Conservation (phyloP, 768 basidiomycete species). For the Amanita polypyramis region DNA sequence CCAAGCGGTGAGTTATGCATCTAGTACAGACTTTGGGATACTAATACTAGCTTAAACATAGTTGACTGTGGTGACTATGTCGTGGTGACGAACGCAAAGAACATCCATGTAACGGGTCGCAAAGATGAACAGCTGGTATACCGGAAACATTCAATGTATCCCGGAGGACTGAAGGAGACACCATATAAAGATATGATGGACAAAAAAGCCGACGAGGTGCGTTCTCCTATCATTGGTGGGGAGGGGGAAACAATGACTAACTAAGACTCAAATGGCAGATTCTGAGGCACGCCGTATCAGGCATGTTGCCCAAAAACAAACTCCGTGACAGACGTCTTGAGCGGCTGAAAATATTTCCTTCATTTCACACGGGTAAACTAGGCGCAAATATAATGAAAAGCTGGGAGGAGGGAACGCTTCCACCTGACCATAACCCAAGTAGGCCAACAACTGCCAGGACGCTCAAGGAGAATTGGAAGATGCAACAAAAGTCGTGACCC, state of each 20-base stretch:
- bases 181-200: constrained; percentile 78
- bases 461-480: constrained; percentile 17
- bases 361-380: constrained; percentile 65
- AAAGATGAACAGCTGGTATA: constrained; percentile 85
- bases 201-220: constrained; percentile 57
- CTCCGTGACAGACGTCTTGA: constrained; percentile 83
- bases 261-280: constrained; percentile 42
- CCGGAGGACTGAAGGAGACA: constrained; percentile 89
- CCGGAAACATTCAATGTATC: constrained; percentile 84
- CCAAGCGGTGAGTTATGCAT: constrained; percentile 47
- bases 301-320: constrained; percentile 98
- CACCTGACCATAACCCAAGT: constrained; percentile 34
- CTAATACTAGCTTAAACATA: background rate
- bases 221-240: constrained; percentile 14
- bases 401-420: constrained; percentile 75
- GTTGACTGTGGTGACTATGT: constrained; percentile 99
- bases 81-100: constrained; percentile 81
- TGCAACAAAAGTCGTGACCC: background rate
- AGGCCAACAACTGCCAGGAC: constrained; percentile 28
- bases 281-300: constrained; percentile 89
- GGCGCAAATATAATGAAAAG: constrained; percentile 69
- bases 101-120: constrained; percentile 79
- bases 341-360: constrained; percentile 82
- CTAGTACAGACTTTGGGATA: background rate
- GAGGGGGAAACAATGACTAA: constrained; percentile 66